Evolutionary conservation across 352 stramenopile species (phyloP), one percentile per base, ranked within the genome.

Genomic region (Detonula confervacea): DNA sequence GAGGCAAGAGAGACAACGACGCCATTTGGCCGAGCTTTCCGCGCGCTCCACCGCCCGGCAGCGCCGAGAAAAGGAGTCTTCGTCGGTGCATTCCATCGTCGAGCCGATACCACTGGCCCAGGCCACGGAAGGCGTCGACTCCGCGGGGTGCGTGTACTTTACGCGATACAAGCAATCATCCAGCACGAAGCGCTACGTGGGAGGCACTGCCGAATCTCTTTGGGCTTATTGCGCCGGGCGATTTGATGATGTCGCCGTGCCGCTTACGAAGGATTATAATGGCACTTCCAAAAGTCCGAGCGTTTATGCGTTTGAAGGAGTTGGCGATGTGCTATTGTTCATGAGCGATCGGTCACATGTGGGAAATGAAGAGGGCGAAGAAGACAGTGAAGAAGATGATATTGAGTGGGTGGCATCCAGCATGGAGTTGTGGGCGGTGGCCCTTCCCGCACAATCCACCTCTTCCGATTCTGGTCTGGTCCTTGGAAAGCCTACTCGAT

Each of bases 381-480:
- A 69, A 56, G 42, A 20, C 3, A 33, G 8, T 0, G 54, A 16
- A 62, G 44, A 30, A 22, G 29, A 68, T 3, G 42, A 37, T 0
- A n/a, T 44, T 24, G 54, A 39, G 20, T 89, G 80, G 81, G 66
- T 71, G 35, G 29, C 82, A 29, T 74, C 77, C 14, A 77, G 72
- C 0, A 91, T 92, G 85, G 89, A 91, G 80, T 27, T 93, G 1
- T 91, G 79, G 81, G 83, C 80, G 14, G 61, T 80, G 29, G 46
- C 56, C 7, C 62, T 93, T 9, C 71, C 75, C 0, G 6, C 72
- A 5, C 14, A 42, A 20, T 25, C 44, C 1, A 51, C 60, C 8
- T 57, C 35, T 37, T 37, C 30, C 30, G 30, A 37, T 9, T 37
- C 30, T 3, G 8, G 30, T 37, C 30, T 37, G 2, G 39, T 46